These are phyloP conservation scores for Remersonia thermophila DNA, from an alignment of 2,329 filamentous ascomycete genomes.

Conservation along the genomic window DNA sequence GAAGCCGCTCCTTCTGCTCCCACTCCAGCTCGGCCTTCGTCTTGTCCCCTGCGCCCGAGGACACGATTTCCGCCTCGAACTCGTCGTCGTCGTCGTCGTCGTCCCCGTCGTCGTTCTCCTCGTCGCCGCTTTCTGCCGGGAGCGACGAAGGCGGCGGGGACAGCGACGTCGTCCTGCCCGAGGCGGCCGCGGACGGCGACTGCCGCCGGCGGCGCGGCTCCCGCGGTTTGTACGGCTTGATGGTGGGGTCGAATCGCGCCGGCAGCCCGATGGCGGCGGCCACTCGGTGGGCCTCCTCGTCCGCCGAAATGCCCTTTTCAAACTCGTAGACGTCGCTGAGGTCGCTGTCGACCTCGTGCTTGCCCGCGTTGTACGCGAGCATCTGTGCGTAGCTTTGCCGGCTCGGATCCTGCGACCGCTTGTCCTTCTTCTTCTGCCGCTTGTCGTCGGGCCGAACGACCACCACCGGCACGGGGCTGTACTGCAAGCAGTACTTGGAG, in stretches of 20 bases:
- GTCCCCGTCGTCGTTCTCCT: conserved; percentile 31
- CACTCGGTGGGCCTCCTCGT: conserved; percentile 53
- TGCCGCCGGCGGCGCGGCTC: conserved; percentile 6
- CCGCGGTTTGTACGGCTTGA: conserved; percentile 38
- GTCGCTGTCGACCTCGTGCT: conserved; percentile 46
- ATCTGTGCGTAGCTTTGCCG: conserved; percentile 69
- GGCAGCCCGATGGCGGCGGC: conserved; percentile 51
- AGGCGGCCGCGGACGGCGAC: conserved; percentile 8
- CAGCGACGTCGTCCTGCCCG: conserved; percentile 6
- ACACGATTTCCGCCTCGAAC: conserved; percentile 30
- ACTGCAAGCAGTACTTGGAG: conserved; percentile 88
- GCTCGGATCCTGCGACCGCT: conserved; percentile 64
- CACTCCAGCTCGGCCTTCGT: conserved; percentile 29
- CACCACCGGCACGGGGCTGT: conserved; percentile 84
- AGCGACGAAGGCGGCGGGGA: conserved; percentile 13
- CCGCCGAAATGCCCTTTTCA: conserved; percentile 41
- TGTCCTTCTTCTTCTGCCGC: conserved; percentile 78
- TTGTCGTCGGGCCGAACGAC: conserved; percentile 82
- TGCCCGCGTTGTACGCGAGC: conserved; percentile 49
- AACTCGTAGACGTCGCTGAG: conserved; percentile 41
- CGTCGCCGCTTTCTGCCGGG: conserved; percentile 29
- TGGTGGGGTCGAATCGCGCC: conserved; percentile 50
- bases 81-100: conserved; percentile 30
- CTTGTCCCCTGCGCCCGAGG: conserved; percentile 23
- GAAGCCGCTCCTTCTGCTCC: conserved; percentile 41